A percentile compares a stretch with the other conserved stretches of the same genome.
These are phyloP conservation scores for Conticribra guillardii DNA, from an alignment of 108 stramenopile species.

Conservation along the genomic window DNA sequence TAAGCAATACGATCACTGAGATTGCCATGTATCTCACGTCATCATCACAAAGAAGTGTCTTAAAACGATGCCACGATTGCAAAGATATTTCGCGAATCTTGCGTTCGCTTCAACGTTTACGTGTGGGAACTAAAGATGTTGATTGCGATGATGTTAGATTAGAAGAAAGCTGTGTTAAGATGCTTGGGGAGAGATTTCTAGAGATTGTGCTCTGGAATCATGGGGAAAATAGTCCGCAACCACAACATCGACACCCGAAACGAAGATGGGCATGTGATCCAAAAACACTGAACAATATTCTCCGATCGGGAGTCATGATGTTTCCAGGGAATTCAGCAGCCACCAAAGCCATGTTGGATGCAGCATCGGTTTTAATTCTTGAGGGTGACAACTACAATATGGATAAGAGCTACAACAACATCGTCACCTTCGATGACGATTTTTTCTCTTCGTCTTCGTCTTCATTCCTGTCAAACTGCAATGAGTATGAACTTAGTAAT, in stretches of 20 bases:
- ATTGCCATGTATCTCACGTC: slow-evolving; percentile 44
- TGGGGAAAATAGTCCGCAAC: background rate
- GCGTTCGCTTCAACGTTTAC: slow-evolving; percentile 36
- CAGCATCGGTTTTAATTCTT: slow-evolving; percentile 49
- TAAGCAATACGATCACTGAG: slow-evolving; percentile 8
- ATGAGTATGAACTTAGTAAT: slow-evolving; percentile 57
- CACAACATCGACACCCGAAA: slow-evolving; percentile 14
- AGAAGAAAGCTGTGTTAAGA: slow-evolving; percentile 2
- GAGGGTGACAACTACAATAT: slow-evolving; percentile 18
- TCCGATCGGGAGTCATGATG: slow-evolving; percentile 58
- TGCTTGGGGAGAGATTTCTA: slow-evolving; percentile 38
- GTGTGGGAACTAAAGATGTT: slow-evolving; percentile 27
- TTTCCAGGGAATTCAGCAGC: slow-evolving; percentile 33
- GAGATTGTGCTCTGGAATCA: slow-evolving; percentile 11
- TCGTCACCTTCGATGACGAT: background rate
- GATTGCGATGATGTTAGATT: background rate
- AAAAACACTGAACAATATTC: slow-evolving; percentile 40
- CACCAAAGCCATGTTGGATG: slow-evolving; percentile 47
- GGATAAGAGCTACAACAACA: background rate
- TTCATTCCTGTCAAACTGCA: slow-evolving; percentile 43
- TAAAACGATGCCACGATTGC: slow-evolving; percentile 17
- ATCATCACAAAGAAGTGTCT: slow-evolving; percentile 4
- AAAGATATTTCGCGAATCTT: slow-evolving; percentile 41
- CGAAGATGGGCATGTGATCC: slow-evolving; percentile 24
- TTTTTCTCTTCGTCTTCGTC: background rate